Base-by-base conservation (phyloP, 208 protist species). In the Tritrichomonas foetus region DNA sequence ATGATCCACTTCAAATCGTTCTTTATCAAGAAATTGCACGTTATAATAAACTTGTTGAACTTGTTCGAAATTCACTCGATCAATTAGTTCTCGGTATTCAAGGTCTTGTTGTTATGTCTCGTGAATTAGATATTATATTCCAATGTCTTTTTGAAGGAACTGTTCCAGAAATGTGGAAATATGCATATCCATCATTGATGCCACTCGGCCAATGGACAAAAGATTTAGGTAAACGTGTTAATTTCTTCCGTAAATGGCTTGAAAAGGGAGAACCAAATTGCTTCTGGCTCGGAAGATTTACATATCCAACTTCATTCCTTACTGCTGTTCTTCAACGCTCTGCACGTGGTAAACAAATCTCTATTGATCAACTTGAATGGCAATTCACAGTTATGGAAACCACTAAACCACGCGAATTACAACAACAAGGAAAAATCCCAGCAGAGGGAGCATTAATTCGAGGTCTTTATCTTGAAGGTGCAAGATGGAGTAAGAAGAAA, bases 241-340 rank as follows among this genome's bases (percentile, higher is more conserved):
- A 94, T 25, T 72, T 72, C 53, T 94, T 94, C 36, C 41, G 66
- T 14, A 69, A 69, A 44, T 94, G 74, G 93, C 36, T 78, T 20
- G 96, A 97, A 93, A 96, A 97, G 27, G 96, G 96, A 36, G 39
- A 93, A 36, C 98, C 98, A 64, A 98, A 97, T 36, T 97, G 98
- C 27, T 99, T 99, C 95, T 99, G 98, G 98, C 97, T 99, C 55
- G 96, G 97, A 57, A 98, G 98, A 89, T 99, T 99, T 95, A 99
- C 98, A n/a, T 99, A 99, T 96, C 98, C 98, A 27, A 99, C 98
- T 14, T 98, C 98, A 74, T 99, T 99, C 96, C 96, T 99, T 74
- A 99, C 99, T 94, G 97, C 97, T 33, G 95, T 99, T 72, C 97
- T 99, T 95, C 98, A 99, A 95, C 97, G 97, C 78, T 96, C 97